Evolutionary conservation across 192 early-diverging fungal genomes (phyloP).

Genomic region (Phlyctochytrium bullatum): DNA sequence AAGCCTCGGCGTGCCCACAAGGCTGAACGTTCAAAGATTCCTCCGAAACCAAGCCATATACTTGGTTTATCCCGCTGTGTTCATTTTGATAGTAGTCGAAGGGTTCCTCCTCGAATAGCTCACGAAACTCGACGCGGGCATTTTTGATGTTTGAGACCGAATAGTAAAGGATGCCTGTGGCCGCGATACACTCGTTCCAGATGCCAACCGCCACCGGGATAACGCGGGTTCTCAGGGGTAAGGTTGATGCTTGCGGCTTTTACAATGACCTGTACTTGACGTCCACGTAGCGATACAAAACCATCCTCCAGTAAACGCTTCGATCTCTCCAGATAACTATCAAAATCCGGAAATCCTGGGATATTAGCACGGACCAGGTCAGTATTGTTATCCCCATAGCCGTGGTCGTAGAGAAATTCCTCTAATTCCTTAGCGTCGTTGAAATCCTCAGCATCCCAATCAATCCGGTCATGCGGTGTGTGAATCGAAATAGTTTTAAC

Average conservation of each 20-base stretch:
- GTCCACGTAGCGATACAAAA: conserved; percentile 28
- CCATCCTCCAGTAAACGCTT: not conserved
- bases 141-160: conserved; percentile 67
- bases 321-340: not conserved
- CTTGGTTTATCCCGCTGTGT: not conserved
- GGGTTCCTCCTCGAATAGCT: conserved; percentile 7
- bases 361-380: too few species aligned
- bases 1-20: not conserved
- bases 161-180: conserved; percentile 74
- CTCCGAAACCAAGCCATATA: too few species aligned
- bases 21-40: not conserved
- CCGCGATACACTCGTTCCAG: conserved; percentile 70
- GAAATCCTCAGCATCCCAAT: too few species aligned
- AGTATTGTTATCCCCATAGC: too few species aligned
- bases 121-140: conserved; percentile 56
- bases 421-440: too few species aligned
- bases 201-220: conserved; percentile 63
- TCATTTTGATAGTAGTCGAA: not conserved
- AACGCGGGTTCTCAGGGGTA: conserved; percentile 61
- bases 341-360: not conserved
- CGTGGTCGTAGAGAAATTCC: not conserved
- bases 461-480: too few species aligned
- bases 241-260: conserved; percentile 69
- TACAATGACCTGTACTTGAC: conserved; percentile 60
- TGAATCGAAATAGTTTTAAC: too few species aligned